Percentiles rank a stretch among this genome's conserved stretches.
These are phyloP conservation scores for Pistacia atlantica DNA, from an alignment of 345 rosid genomes.

Conservation along the genomic window DNA sequence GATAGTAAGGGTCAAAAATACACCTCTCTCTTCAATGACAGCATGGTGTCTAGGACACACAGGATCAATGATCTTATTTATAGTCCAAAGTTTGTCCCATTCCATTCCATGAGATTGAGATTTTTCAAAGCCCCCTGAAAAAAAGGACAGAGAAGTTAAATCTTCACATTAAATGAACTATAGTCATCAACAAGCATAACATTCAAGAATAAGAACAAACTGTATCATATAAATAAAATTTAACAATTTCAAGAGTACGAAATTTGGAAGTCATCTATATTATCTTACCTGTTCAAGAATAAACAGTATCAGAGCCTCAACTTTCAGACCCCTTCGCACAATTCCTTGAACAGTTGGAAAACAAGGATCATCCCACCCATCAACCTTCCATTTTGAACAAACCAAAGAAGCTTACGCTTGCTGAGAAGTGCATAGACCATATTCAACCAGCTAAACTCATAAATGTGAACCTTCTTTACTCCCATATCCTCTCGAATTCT, in stretches of 20 bases:
- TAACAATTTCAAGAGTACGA: no score
- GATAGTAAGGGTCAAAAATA: constrained; percentile 56
- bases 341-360: constrained; percentile 98
- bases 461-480: no score
- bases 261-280: no score
- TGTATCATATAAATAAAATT: no score
- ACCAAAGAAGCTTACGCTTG: constrained; percentile 91
- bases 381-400: constrained; percentile 78
- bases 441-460: constrained; percentile 70
- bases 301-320: constrained; percentile 87
- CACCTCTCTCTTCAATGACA: constrained; percentile 63
- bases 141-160: not conserved
- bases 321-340: constrained; percentile 75
- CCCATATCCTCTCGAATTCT: constrained; percentile 49
- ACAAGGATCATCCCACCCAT: constrained; percentile 97
- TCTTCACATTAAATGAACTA: no score
- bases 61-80: constrained; percentile 88
- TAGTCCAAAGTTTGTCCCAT: constrained; percentile 83
- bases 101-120: constrained; percentile 97
- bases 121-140: constrained; percentile 89
- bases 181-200: no score
- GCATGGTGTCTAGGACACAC: constrained; percentile 96
- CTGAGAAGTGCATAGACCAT: constrained; percentile 85
- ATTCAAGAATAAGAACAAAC: no score
- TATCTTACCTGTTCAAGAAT: constrained; percentile 74